Base-by-base conservation (phyloP, 768 basidiomycete species). In the Candolleomyces eurysporus region DNA sequence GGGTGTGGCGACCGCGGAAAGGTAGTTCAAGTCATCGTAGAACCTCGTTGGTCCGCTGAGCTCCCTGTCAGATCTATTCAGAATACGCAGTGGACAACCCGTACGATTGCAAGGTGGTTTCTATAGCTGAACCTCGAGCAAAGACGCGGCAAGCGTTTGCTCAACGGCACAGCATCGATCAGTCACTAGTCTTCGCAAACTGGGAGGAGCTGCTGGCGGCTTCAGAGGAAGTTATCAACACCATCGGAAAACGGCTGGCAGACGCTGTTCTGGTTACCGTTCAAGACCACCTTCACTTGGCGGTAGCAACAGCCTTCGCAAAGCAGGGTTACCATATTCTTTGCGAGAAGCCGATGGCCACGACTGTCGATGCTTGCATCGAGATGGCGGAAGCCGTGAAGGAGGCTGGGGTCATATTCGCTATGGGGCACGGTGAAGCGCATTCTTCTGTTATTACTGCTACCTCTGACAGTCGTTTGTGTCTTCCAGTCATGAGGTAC, bases 291-390 rank as follows among this genome's bases (percentile, higher is more conserved):
- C 81, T 92, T 82, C 94, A 96, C 67, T 76, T 80, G 26, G 87
- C 91, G 61, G 87, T 92, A 7, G 83, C 89, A 0, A 69, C 83
- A 9, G 90, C 88, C 0, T 94, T 93, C 74, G 87, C 88, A 0
- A 81, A 79, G 46, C 91, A 92, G 67, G 91, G 92, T 1, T 95
- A 95, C 68, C 88, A 94, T 66, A 91, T 96, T 59, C 79, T 96
- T 21, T 95, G 94, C 72, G 94, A 96, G 81, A 96, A 96, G 70
- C 94, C 94, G 0, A 92, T 96, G 89, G 91, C 92, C 0, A 94
- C 90, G 4, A 83, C 72, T 57, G 67, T 90, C 42, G 78, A 82
- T 57, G 91, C 91, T 64, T 91, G 93, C 61, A 70, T 95, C 53
- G 79, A 77, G 70, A 94, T 95, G 79, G 86, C 91, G 63, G 76